Base-by-base conservation (phyloP, 441 rosid species). In the Viola pubescens region DNA sequence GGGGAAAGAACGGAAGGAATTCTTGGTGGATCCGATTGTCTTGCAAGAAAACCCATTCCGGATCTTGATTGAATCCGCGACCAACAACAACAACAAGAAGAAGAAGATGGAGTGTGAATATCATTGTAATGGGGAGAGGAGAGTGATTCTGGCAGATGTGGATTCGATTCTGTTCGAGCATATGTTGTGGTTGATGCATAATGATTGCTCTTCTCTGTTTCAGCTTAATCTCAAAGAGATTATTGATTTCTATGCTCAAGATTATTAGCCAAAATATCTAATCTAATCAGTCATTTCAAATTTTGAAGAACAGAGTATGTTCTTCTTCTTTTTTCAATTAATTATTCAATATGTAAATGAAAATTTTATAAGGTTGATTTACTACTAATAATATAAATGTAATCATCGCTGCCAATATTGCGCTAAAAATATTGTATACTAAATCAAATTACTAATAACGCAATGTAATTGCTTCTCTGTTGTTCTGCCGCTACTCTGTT, bases 101-200 rank as follows among this genome's bases (percentile, higher is more conserved):
- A 69, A 68, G 58, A 60, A 63, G n/a, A 49, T 45, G 11, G 47
- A 6, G 3, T 4, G 37, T 13, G 7, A 16, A 0, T 54, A 53
- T 19, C 4, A 6, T 55, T 71, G 13, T 62, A 64, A 12, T 56
- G 55, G 61, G 58, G 66, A 52, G 11, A 63, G 53, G 47, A 79
- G 73, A 60, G 85, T 77, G 14, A 66, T 87, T 8, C 69, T 74
- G 38, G 82, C 87, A 52, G 81, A 81, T 51, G 79, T 90, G 45
- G 97, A 90, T 71, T 76, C 94, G 0, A 80, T 90, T 54, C 65
- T 90, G 75, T 90, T 87, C 55, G 97, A 90, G 75, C 97, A 90
- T 67, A 85, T 90, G 91, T 10, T 90, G 64, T 90, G 94, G 95
- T 76, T 87, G 64, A 70, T 85, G 86, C 63, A 75, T 5, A 87